These are phyloP conservation scores for Aspergillus ostianus DNA, from an alignment of 495 filamentous ascomycete genomes.

Conservation along the genomic window DNA sequence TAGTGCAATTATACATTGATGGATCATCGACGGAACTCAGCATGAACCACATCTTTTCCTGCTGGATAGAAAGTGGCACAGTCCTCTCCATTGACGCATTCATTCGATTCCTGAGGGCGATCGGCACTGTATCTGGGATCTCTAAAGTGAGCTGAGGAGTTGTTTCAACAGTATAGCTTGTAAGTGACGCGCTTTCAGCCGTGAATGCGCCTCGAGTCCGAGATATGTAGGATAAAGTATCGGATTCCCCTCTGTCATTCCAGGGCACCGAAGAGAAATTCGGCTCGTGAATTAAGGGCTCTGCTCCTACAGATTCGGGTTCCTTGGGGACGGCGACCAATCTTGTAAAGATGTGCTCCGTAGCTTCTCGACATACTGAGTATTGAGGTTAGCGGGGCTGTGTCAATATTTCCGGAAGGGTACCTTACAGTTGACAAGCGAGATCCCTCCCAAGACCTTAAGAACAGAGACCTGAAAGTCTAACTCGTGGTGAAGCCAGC, in stretches of 20 bases:
- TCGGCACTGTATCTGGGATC: neutral
- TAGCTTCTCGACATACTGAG: neutral
- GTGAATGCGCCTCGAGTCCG: neutral
- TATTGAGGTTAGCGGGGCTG: neutral
- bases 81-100: neutral
- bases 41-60: conserved; percentile 22
- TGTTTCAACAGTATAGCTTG: neutral
- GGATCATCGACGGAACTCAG: neutral
- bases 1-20: conserved; percentile 29
- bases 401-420: neutral
- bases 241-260: neutral
- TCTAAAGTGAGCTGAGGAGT: neutral
- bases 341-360: neutral
- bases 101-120: neutral
- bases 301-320: neutral
- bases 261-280: neutral
- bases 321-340: neutral
- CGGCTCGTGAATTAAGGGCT: neutral
- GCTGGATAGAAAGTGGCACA: neutral
- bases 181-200: neutral
- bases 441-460: conserved; percentile 24
- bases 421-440: neutral
- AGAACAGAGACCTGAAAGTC: conserved; percentile 47
- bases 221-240: neutral
- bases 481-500: conserved; percentile 38